Evolutionary conservation across 2,329 filamentous ascomycete species (phyloP), one percentile per base, ranked within the genome.

Genomic region (Orbilia ellipsospora): DNA sequence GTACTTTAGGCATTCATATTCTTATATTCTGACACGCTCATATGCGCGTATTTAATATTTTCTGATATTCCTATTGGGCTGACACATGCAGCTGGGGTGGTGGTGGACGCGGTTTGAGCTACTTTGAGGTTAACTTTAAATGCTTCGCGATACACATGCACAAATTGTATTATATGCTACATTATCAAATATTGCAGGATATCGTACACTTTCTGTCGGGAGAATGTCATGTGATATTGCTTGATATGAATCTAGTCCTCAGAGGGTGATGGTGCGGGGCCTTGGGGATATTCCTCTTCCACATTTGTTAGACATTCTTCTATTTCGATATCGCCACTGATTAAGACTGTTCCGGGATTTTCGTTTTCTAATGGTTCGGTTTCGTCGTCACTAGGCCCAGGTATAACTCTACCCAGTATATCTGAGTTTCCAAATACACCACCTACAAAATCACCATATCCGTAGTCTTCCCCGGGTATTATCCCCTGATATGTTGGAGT

Each of bases 401-500:
- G 4, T 13, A 52, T n/a, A 7, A 28, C 26, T 4, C 7, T n/a
- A 36, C 28, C 52, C 13, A 55, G 6, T 3, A 36, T 2, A 55
- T 36, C 16, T 20, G 26, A 8, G n/a, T 13, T 6, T 20, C 28
- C 36, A 26, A 44, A 59, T 5, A 59, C 8, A 8, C 36, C 55
- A 26, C 36, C 55, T 26, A 18, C 23, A n/a, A 59, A 45, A 26
- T 5, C 16, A 1, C 13, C 18, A 8, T 59, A 2, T 26, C 36
- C 7, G n/a, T 59, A 44, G 18, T 59, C 40, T 26, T 26, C 55
- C 13, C 5, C 40, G 12, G 20, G 23, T 0, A 15, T 15, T 7
- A 26, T 4, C 52, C 20, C 20, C 12, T 44, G 36, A n/a, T 59
- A 45, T 45, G 40, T 28, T 26, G 57, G 57, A 5, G 57, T 50